Evolutionary conservation across 495 filamentous ascomycete genomes (phyloP).

Genomic region (Lasiosphaeria miniovina): DNA sequence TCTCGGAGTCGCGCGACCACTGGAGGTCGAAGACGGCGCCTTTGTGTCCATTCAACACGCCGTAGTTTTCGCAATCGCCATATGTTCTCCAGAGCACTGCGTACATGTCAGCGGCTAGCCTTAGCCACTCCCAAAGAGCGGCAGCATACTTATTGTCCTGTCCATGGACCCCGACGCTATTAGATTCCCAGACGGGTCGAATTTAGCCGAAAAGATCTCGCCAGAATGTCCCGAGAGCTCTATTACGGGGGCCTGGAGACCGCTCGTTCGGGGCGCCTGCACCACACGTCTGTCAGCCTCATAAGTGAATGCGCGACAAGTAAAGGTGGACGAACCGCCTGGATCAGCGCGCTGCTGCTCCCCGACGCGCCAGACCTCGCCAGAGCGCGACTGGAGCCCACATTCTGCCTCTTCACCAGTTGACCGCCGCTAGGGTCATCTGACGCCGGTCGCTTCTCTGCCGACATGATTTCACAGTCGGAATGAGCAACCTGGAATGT

Average conservation of each 20-base stretch:
- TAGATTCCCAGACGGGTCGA: conserved; percentile 79
- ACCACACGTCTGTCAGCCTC: conserved; percentile 30
- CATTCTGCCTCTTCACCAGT: conserved; percentile 85
- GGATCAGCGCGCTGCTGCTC: conserved; percentile 68
- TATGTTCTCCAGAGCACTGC: conserved; percentile 90
- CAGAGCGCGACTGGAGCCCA: conserved; percentile 60
- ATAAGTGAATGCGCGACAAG: conserved; percentile 15
- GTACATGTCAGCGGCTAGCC: conserved; percentile 11
- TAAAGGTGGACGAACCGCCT: conserved; percentile 63
- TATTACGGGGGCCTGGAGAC: conserved; percentile 89
- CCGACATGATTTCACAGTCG: conserved; percentile 60
- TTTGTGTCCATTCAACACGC: conserved; percentile 79
- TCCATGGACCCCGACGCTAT: conserved; percentile 97
- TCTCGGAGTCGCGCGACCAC: conserved; percentile 91
- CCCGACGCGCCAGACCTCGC: conserved; percentile 64
- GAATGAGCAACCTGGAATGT: background rate
- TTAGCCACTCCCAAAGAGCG: background rate
- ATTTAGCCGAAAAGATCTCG: conserved; percentile 88
- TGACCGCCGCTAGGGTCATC: conserved; percentile 76
- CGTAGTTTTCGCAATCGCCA: conserved; percentile 91
- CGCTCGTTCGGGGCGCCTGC: conserved; percentile 73
- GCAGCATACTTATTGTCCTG: conserved; percentile 71
- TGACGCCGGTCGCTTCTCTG: conserved; percentile 84
- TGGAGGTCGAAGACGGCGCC: conserved; percentile 88
- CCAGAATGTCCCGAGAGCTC: conserved; percentile 77